Conservation (phyloP, 1,139 yeast species). For the Williopsis jadinii region DNA sequence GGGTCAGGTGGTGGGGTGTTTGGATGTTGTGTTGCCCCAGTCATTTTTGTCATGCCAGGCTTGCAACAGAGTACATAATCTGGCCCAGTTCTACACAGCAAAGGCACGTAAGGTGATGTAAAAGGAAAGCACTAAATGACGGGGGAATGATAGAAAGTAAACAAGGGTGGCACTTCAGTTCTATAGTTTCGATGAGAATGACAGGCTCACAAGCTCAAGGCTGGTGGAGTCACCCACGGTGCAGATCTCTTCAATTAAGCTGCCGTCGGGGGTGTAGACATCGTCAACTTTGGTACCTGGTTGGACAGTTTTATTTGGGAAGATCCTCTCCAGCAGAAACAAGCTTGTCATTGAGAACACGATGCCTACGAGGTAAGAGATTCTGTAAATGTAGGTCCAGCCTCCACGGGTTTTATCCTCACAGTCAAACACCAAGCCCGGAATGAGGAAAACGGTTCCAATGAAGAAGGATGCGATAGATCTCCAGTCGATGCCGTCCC, state of each 20-base stretch:
- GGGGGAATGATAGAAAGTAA: background rate
- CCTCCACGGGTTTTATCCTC: slow-evolving; percentile 6
- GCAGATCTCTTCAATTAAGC: slow-evolving; percentile 1
- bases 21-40: no score
- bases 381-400: slow-evolving; percentile 15
- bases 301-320: slow-evolving; percentile 11
- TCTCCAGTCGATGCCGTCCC: slow-evolving; percentile 32
- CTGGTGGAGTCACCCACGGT: background rate
- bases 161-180: background rate
- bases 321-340: slow-evolving; percentile 10
- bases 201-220: background rate
- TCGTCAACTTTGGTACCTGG: slow-evolving; percentile 13
- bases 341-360: slow-evolving; percentile 7
- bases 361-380: slow-evolving; percentile 17
- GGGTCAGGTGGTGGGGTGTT: no score
- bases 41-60: no score
- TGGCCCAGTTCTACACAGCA: background rate
- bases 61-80: background rate
- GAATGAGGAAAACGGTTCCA: slow-evolving; percentile 25
- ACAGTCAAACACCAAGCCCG: slow-evolving; percentile 25
- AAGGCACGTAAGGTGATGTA: background rate
- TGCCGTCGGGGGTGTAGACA: slow-evolving; percentile 14
- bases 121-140: background rate
- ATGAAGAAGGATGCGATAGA: slow-evolving; percentile 26
- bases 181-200: background rate